Percentiles rank a stretch among this genome's conserved stretches.
phyloP scores from a whole-genome alignment of 495 filamentous ascomycete species.

The Aspergillus ostianus region DNA sequence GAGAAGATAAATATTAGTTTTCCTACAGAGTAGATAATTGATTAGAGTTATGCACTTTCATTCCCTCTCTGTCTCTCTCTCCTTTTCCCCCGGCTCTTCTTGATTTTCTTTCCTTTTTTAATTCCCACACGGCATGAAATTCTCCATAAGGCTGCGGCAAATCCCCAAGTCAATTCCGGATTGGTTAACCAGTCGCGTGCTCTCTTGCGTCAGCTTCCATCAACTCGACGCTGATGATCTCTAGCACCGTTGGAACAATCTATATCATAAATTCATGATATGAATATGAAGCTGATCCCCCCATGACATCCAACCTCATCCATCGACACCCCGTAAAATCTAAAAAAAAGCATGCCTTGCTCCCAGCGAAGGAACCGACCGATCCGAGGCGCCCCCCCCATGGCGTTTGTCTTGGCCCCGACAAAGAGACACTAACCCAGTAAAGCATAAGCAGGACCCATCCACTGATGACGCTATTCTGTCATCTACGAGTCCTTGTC shows the following conservation, averaged over 20 bases:
- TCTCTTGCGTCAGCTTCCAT: conserved; percentile 2
- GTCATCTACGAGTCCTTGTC: neutral
- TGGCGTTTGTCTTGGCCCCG: neutral
- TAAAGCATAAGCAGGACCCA: neutral
- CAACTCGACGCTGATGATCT: no score
- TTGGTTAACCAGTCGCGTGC: conserved; percentile 15
- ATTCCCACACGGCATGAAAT: conserved; percentile 1
- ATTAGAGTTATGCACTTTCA: no score
- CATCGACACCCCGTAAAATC: no score
- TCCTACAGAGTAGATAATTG: no score
- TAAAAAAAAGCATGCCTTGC: neutral
- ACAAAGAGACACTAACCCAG: neutral
- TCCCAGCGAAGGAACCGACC: neutral
- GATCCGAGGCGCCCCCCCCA: neutral
- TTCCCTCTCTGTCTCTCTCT: neutral
- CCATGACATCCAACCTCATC: no score
- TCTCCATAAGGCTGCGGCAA: conserved; percentile 16
- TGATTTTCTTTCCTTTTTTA: neutral
- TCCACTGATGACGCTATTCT: neutral
- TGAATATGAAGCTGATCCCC: no score
- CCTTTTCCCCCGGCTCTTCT: neutral
- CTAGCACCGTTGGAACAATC: no score
- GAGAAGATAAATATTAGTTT: no score
- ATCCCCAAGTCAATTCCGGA: conserved; percentile 2
- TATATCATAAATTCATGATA: no score